These are phyloP conservation scores for Aspergillus carlsbadensis DNA, from an alignment of 495 filamentous ascomycete species.

Conservation along the genomic window DNA sequence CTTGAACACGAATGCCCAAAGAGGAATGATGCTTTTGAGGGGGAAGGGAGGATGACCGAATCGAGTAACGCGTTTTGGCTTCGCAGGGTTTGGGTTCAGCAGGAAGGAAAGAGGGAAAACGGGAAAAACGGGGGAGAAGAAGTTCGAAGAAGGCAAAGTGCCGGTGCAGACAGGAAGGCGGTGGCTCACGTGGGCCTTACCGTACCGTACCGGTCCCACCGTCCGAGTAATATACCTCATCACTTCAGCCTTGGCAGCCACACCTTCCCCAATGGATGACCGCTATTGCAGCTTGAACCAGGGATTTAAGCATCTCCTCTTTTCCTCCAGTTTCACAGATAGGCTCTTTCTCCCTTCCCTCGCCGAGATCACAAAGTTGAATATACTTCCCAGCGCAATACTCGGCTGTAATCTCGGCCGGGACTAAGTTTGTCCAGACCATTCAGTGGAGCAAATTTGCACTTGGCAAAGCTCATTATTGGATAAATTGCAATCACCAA, in stretches of 20 bases:
- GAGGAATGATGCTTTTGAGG: constrained; percentile 46
- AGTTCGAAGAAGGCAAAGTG: constrained; percentile 46
- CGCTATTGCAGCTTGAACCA: too few relatives aligned
- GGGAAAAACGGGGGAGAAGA: constrained; percentile 25
- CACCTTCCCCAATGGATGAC: too few relatives aligned
- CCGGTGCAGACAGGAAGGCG: constrained; percentile 39
- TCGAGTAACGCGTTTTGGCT: constrained; percentile 55
- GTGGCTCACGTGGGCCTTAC: constrained; percentile 32
- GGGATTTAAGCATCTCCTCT: too few relatives aligned
- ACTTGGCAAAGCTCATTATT: constrained; percentile 20
- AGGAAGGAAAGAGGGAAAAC: constrained; percentile 35
- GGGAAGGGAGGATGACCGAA: constrained; percentile 46
- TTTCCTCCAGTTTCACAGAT: too few relatives aligned
- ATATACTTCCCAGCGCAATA: too few relatives aligned
- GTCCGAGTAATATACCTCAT: neutral
- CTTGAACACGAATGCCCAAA: constrained; percentile 40
- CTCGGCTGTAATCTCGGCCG: neutral
- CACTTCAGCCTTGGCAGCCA: neutral
- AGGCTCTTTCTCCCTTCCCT: too few relatives aligned
- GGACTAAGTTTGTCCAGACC: constrained; percentile 22
- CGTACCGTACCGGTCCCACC: constrained; percentile 2
- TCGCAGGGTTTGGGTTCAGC: constrained; percentile 40
- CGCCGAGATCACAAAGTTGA: too few relatives aligned
- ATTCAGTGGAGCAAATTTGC: constrained; percentile 14
- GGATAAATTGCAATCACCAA: constrained; percentile 18